phyloP scores from a whole-genome alignment of 1,284 basidiomycete species.

The Fomitiporia mediterranea region DNA sequence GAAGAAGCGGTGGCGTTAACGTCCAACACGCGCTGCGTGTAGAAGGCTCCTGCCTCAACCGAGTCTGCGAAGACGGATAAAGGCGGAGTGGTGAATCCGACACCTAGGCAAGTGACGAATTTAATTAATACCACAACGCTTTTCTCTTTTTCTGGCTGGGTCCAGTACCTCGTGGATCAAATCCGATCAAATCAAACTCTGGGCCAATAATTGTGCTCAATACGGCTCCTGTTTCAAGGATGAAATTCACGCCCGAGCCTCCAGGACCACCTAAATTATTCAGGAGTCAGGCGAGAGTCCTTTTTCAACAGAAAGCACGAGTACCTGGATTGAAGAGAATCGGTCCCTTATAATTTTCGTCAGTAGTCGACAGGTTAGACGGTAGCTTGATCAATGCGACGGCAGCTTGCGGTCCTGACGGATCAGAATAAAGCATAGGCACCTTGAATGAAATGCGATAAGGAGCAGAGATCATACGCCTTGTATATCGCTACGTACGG shows the following conservation, averaged over 20 bases:
- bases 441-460: no score
- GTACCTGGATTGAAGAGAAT: conserved; percentile 33
- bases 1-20: conserved; percentile 9
- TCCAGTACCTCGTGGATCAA: conserved; percentile 30
- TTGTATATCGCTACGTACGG: no score
- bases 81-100: conserved; percentile 20
- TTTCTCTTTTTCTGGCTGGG: background rate
- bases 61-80: conserved; percentile 9
- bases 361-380: conserved; percentile 23
- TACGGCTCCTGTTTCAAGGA: conserved; percentile 1
- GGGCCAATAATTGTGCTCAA: conserved; percentile 25
- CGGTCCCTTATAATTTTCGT: conserved; percentile 29
- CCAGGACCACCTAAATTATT: conserved; percentile 28
- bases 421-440: conserved; percentile 31
- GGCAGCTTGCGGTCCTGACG: conserved; percentile 26
- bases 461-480: background rate
- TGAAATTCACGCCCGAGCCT: conserved; percentile 27
- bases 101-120: conserved; percentile 9
- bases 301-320: no score
- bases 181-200: conserved; percentile 32
- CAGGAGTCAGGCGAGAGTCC: no score
- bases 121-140: background rate
- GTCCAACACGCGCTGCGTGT: background rate
- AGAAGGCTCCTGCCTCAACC: conserved; percentile 10
- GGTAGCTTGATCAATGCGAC: conserved; percentile 29